A percentile compares a stretch with the other conserved stretches of the same genome.
Conservation (phyloP, 1,139 yeast species). For the Maudiozyma humilis region DNA sequence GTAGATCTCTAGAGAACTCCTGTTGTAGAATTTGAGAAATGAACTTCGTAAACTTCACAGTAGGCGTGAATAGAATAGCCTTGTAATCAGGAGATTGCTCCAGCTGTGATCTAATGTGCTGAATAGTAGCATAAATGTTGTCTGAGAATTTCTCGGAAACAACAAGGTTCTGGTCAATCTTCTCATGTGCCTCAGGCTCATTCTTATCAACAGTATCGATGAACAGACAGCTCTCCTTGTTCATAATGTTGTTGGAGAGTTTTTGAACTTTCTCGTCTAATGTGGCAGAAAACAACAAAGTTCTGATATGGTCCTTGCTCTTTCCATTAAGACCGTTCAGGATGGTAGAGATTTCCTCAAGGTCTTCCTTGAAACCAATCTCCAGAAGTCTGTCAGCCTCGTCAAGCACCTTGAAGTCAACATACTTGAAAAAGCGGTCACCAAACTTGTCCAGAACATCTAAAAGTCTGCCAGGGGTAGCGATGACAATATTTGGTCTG, state of each 20-base stretch:
- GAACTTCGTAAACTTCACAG: constrained; percentile 60
- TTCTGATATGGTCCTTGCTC: constrained; percentile 39
- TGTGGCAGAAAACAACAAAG: constrained; percentile 82
- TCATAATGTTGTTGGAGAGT: constrained; percentile 58
- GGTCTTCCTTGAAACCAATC: constrained; percentile 62
- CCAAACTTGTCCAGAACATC: constrained; percentile 50
- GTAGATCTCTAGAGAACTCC: constrained; percentile 24
- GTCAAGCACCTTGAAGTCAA: constrained; percentile 67
- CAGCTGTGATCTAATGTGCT: constrained; percentile 37
- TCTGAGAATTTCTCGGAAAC: constrained; percentile 43
- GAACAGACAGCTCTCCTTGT: constrained; percentile 51
- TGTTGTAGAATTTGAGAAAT: constrained; percentile 35
- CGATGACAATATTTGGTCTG: constrained; percentile 56
- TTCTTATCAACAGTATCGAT: constrained; percentile 70
- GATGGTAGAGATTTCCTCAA: constrained; percentile 46
- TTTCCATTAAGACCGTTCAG: constrained; percentile 38
- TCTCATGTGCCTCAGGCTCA: constrained; percentile 72
- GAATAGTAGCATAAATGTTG: constrained; percentile 45
- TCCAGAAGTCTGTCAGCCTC: constrained; percentile 83
- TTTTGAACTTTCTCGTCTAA: constrained; percentile 57
- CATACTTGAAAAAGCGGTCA: constrained; percentile 42
- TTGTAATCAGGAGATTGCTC: constrained; percentile 41
- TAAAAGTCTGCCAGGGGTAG: constrained; percentile 82
- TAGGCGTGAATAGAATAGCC: constrained; percentile 76
- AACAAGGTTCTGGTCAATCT: constrained; percentile 60